Evolutionary conservation across 2,329 filamentous ascomycete species (phyloP).

Genomic region (Claviceps citrina): DNA sequence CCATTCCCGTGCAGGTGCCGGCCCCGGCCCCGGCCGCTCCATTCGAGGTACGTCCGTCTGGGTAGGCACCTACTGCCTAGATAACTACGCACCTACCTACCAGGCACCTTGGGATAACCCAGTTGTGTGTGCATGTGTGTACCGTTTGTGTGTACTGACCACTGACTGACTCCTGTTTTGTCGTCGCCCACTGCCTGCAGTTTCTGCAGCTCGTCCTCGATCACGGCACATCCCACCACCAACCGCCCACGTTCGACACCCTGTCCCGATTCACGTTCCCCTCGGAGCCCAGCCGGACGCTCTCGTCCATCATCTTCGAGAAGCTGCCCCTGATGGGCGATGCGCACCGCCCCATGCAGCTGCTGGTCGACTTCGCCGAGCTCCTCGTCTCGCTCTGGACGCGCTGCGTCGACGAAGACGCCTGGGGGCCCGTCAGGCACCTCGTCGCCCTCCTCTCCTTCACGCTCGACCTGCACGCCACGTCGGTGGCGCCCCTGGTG

Average conservation of each 20-base stretch:
- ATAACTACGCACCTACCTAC: too few species aligned
- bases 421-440: slow-evolving; percentile 48
- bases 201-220: slow-evolving; percentile 50
- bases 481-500: slow-evolving; percentile 42
- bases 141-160: too few species aligned
- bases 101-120: too few species aligned
- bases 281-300: slow-evolving; percentile 37
- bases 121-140: too few species aligned
- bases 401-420: slow-evolving; percentile 46
- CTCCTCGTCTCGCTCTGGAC: slow-evolving; percentile 53
- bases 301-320: slow-evolving; percentile 54
- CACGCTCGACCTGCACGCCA: slow-evolving; percentile 45
- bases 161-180: too few species aligned
- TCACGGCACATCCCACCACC: slow-evolving; percentile 38
- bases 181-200: slow-evolving; percentile 19
- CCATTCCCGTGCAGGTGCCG: slow-evolving; percentile 11
- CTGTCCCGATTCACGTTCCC: slow-evolving; percentile 50
- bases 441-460: slow-evolving; percentile 50
- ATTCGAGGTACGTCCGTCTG: slow-evolving; percentile 27
- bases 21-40: slow-evolving; percentile 17
- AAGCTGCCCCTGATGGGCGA: slow-evolving; percentile 44
- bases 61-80: too few species aligned
- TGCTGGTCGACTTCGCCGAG: slow-evolving; percentile 49
- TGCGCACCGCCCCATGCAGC: slow-evolving; percentile 31
- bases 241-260: slow-evolving; percentile 50